phyloP scores from a whole-genome alignment of 768 basidiomycete species.

The Naganishia onofrii region DNA sequence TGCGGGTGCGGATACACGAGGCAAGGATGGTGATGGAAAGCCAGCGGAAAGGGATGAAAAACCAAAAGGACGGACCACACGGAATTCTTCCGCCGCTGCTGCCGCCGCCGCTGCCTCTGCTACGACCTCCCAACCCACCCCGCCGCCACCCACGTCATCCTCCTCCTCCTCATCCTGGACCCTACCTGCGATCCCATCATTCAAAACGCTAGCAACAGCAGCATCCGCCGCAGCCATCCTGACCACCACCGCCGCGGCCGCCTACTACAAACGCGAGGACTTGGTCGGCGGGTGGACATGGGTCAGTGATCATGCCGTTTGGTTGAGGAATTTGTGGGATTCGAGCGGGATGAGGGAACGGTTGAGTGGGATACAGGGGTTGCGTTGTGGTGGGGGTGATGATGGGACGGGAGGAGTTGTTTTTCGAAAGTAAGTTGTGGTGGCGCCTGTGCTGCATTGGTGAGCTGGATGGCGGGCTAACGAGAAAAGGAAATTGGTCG shows the following conservation, averaged over 20 bases:
- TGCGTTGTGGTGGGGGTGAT: constrained; percentile 57
- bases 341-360: constrained; percentile 63
- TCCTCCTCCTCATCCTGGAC: constrained; percentile 32
- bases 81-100: no score
- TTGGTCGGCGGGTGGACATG: constrained; percentile 68
- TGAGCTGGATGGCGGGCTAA: no score
- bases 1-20: constrained; percentile 5
- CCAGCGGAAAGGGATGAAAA: constrained; percentile 29
- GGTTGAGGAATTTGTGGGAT: constrained; percentile 82
- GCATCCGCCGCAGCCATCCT: constrained; percentile 61
- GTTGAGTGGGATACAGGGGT: constrained; percentile 62
- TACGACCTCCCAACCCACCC: background rate
- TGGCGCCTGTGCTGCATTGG: no score
- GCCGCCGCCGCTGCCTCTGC: no score
- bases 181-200: constrained; percentile 28
- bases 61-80: no score
- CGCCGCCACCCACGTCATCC: background rate
- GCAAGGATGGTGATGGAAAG: background rate
- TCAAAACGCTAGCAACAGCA: constrained; percentile 54
- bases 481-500: no score
- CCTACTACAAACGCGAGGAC: constrained; percentile 76
- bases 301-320: constrained; percentile 86
- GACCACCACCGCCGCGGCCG: constrained; percentile 72
- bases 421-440: constrained; percentile 66
- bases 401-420: constrained; percentile 57